These are phyloP conservation scores for Cryphonectria japonica DNA, from an alignment of 2,329 filamentous ascomycete genomes.

Conservation along the genomic window DNA sequence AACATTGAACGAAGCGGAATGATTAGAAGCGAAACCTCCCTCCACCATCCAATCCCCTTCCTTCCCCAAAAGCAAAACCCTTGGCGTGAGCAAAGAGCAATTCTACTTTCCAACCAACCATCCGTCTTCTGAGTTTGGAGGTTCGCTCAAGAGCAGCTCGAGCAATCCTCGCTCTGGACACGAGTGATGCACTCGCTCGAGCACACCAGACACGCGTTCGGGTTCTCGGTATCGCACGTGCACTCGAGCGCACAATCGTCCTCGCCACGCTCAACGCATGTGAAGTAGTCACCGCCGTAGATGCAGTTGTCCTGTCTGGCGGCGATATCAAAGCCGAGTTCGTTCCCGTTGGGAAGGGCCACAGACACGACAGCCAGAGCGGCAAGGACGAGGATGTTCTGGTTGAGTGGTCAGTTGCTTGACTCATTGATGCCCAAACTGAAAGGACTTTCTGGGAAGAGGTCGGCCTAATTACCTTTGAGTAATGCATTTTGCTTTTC, in stretches of 20 bases:
- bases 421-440: neutral
- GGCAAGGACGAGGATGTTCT: neutral
- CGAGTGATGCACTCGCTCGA: neutral
- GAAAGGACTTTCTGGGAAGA: neutral
- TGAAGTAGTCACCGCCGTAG: constrained; percentile 1
- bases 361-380: neutral
- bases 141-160: neutral
- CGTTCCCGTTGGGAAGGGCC: neutral
- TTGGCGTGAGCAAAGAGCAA: neutral
- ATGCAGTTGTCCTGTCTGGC: neutral
- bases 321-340: neutral
- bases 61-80: neutral
- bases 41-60: no score
- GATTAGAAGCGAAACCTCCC: no score
- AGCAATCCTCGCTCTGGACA: constrained; percentile 3
- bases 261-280: neutral
- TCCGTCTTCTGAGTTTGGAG: neutral
- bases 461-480: neutral
- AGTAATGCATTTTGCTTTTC: neutral
- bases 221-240: neutral
- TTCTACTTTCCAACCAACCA: neutral
- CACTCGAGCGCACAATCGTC: neutral
- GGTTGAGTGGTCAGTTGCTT: neutral
- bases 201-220: neutral
- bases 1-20: neutral